Evolutionary conservation across 2,329 filamentous ascomycete species (phyloP), one percentile per base, ranked within the genome.

Genomic region (Penicillium sp.): DNA sequence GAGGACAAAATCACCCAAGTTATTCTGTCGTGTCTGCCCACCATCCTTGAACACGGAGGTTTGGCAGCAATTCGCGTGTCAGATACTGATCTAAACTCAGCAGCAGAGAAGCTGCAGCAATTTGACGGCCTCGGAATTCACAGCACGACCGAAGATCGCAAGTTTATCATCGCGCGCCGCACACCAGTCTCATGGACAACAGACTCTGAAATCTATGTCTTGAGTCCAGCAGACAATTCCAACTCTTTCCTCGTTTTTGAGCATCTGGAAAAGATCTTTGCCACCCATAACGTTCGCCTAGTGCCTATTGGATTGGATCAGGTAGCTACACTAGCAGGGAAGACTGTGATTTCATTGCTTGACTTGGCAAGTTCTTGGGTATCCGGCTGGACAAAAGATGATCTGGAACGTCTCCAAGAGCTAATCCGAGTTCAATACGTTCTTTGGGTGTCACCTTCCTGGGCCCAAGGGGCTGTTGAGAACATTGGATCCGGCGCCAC

Each of bases 271-370:
- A 55, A 59, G 15, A 52, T 57, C 11, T 61, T 63, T 27, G 47
- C 61, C 13, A 49, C 57, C 5, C 59, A 57, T 19, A 57, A 60
- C 15, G 52, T 61, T 47, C 54, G 50, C 11, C 39, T 61, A 1
- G 43, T 61, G 1, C 46, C 49, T n/a, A 40, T 60, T 29, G 46
- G 44, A n/a, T 19, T 66, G 23, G 50, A 64, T 19, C 23, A 64
- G 33, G 54, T 48, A 2, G 13, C 38, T 10, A 47, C 54, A 15
- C 29, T 65, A 8, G 53, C 50, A 15, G 61, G 59, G 0, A 62
- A 66, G 43, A 61, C 55, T 4, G 58, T 65, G n/a, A 61, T 66
- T 16, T 65, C 62, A 2, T 47, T 66, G 48, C 33, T 66, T 6
- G 64, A 66, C 19, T 34, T 65, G 25, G 50, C 47, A 9, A 25